phyloP scores from a whole-genome alignment of 2,329 filamentous ascomycete genomes.

The Beauveria sp. region DNA sequence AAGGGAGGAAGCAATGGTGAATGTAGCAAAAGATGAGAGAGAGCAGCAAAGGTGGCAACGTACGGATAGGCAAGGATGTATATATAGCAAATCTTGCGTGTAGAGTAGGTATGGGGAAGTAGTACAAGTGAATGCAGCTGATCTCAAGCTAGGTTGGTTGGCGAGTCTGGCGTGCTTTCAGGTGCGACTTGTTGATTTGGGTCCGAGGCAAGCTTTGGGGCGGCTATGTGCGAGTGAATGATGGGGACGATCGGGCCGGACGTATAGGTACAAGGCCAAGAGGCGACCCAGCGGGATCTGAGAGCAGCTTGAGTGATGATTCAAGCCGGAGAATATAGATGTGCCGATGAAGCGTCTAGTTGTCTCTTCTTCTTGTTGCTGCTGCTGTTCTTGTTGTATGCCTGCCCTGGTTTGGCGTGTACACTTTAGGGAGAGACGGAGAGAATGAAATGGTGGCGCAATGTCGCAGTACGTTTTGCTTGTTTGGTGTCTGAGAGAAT shows the following conservation, averaged over 20 bases:
- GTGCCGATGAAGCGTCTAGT: neutral
- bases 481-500: neutral
- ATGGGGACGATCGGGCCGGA: conserved; percentile 7
- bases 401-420: conserved; percentile 1
- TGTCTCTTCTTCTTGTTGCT: neutral
- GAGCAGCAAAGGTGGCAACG: neutral
- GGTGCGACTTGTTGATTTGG: conserved; percentile 1
- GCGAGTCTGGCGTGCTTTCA: neutral
- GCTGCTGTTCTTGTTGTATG: neutral
- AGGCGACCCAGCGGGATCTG: neutral
- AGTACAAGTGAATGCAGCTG: neutral
- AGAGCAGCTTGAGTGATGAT: neutral
- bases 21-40: neutral
- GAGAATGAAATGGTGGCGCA: neutral
- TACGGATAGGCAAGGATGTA: neutral
- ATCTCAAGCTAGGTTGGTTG: neutral
- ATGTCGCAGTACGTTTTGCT: neutral
- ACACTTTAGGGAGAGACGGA: neutral
- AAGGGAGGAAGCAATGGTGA: neutral
- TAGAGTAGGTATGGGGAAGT: neutral
- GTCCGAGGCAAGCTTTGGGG: conserved; percentile 9
- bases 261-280: neutral
- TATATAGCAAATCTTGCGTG: conserved; percentile 2
- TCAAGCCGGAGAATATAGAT: neutral
- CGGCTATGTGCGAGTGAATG: conserved; percentile 1